Evolutionary conservation across 176 grass and related monocot species (phyloP), one percentile per base, ranked within the genome.

Genomic region (Oryza longistaminata): DNA sequence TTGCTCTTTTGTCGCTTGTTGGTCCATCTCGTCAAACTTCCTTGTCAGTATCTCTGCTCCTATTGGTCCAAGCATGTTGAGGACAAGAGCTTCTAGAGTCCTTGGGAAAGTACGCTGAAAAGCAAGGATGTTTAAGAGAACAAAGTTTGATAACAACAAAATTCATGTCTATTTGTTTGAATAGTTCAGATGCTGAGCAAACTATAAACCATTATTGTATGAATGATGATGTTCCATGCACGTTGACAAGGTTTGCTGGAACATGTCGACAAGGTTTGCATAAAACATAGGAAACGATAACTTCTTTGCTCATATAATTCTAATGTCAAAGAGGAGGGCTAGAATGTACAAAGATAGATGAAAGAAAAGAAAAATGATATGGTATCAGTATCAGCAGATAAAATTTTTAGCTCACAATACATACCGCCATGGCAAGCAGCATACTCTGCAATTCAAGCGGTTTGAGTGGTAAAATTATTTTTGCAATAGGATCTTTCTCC

Each of bases 11-110:
- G 88, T 92, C 25, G 88, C 85, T 79, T 68, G 83, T 81, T 85
- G 91, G 81, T 99, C 93, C 84, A 94, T 91, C 88, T 92, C 88
- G 37, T 99, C 96, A 50, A 94, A 99, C 85, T 98, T 98, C n/a
- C 91, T 85, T 75, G 96, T 96, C 43, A 99, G 90, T 83, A 96
- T 78, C 88, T 99, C 96, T 84, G 96, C 96, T 87, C 91, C 91
- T 75, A 82, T 88, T 76, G 96, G 96, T 71, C 87, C 83, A 81
- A 91, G 88, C 81, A 90, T 77, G 70, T 99, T 92, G 76, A 99
- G 78, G 49, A 99, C 86, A 83, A 99, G 83, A 64, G 81, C 79
- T 87, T 95, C 91, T 87, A 94, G 73, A 67, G 96, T 92, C 83
- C 96, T 94, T 70, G 96, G 96, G 60, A 99, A 99, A 69, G 82